Percentiles rank a stretch among this genome's conserved stretches.
Conservation (phyloP, 805 yeast species). For the Zygoascus ofunaensis region DNA sequence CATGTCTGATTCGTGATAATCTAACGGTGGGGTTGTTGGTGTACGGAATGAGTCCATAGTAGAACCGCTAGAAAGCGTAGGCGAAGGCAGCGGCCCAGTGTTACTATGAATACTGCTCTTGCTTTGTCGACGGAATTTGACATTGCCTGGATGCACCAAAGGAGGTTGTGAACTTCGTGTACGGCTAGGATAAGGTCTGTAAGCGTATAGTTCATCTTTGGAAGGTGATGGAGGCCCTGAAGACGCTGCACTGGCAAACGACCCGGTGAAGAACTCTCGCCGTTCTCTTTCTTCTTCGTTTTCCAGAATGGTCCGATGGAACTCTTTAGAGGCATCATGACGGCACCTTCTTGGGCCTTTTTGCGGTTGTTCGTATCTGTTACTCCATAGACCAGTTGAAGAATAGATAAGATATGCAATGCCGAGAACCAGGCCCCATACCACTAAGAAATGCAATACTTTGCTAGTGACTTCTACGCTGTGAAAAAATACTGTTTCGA, state of each 20-base stretch:
- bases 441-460: too few relatives aligned
- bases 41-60: background rate
- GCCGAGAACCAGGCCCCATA: too few relatives aligned
- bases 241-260: background rate
- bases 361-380: too few relatives aligned
- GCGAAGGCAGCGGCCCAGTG: too few relatives aligned
- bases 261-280: background rate
- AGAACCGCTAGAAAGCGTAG: constrained; percentile 1
- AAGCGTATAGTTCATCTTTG: constrained; percentile 7
- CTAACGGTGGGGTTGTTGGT: constrained; percentile 1
- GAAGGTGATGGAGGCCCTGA: constrained; percentile 1
- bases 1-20: background rate
- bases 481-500: too few relatives aligned
- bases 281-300: background rate
- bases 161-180: background rate
- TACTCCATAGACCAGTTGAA: too few relatives aligned
- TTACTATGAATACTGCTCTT: too few relatives aligned
- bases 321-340: too few relatives aligned
- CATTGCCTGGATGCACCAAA: background rate
- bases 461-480: too few relatives aligned
- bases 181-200: constrained; percentile 6
- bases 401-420: too few relatives aligned
- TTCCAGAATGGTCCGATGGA: background rate
- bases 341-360: too few relatives aligned
- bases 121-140: background rate